Conservation (phyloP, 2,329 filamentous ascomycete genomes). For the Fusarium graminum region DNA sequence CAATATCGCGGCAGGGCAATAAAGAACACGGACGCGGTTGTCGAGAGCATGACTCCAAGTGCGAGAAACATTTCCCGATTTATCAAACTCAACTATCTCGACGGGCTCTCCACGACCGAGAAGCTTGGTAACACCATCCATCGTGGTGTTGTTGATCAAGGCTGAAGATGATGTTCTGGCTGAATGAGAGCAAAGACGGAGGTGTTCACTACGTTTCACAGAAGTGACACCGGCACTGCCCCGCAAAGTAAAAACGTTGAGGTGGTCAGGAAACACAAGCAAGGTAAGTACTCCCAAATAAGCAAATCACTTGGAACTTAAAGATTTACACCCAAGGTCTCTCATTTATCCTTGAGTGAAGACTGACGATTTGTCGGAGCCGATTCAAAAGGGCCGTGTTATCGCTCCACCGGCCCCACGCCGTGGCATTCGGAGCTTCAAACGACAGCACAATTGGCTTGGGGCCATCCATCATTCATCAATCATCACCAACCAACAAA, state of each 20-base stretch:
- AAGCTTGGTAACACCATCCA: slow-evolving; percentile 42
- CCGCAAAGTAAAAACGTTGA: slow-evolving; percentile 4
- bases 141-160: slow-evolving; percentile 19
- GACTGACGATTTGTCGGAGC: slow-evolving; percentile 2
- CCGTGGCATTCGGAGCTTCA: not conserved
- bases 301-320: not conserved
- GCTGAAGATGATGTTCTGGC: not conserved
- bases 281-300: not conserved
- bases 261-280: not conserved
- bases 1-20: not conserved
- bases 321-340: not conserved
- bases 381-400: not conserved
- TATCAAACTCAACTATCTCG: slow-evolving; percentile 56
- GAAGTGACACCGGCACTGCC: slow-evolving; percentile 15
- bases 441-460: not conserved
- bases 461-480: not conserved
- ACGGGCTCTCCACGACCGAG: slow-evolving; percentile 47
- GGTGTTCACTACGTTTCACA: slow-evolving; percentile 2
- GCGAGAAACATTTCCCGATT: slow-evolving; percentile 53
- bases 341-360: slow-evolving; percentile 1
- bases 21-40: slow-evolving; percentile 40
- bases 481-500: not conserved
- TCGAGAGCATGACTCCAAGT: slow-evolving; percentile 53
- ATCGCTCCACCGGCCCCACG: slow-evolving; percentile 24
- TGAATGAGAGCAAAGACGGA: not conserved